Conservation (phyloP, 176 grass and related monocot genomes). For the Stipa capillata region DNA sequence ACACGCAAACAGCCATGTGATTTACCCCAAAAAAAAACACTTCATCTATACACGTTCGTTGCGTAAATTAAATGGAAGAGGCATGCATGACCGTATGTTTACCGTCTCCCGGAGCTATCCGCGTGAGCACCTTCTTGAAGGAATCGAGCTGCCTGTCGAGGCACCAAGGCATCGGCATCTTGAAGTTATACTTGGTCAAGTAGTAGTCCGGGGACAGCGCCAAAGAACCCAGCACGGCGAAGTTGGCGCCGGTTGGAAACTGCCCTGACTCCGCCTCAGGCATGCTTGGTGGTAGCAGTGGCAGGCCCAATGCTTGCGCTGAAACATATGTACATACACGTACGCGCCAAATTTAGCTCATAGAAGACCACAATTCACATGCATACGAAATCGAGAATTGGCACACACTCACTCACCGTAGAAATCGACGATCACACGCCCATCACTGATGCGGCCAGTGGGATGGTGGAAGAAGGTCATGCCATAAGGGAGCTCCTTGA, state of each 20-base stretch:
- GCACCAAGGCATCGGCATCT: not conserved
- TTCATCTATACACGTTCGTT: too few species aligned
- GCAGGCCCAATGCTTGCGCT: constrained; percentile 48
- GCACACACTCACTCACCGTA: constrained; percentile 10
- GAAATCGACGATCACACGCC: constrained; percentile 51
- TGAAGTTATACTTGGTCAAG: not conserved
- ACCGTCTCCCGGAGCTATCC: constrained; percentile 33
- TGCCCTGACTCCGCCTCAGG: constrained; percentile 13
- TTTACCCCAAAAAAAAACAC: too few species aligned
- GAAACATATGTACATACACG: not conserved
- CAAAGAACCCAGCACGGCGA: constrained; percentile 29
- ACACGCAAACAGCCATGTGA: not conserved
- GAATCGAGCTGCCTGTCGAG: constrained; percentile 23
- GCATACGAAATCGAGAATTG: not conserved
- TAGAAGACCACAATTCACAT: not conserved
- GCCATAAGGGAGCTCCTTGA: constrained; percentile 39
- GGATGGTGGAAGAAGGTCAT: constrained; percentile 46
- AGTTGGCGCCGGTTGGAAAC: constrained; percentile 51
- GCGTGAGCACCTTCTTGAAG: constrained; percentile 41
- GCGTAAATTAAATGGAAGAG: not conserved
- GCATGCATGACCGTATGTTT: not conserved
- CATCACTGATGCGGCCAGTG: constrained; percentile 42
- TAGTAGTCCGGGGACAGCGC: constrained; percentile 32
- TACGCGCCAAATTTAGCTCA: not conserved
- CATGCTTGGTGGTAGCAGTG: constrained; percentile 29